These are phyloP conservation scores for Zygosaccharomyces gambellarensis DNA, from an alignment of 805 yeast species.

Conservation along the genomic window DNA sequence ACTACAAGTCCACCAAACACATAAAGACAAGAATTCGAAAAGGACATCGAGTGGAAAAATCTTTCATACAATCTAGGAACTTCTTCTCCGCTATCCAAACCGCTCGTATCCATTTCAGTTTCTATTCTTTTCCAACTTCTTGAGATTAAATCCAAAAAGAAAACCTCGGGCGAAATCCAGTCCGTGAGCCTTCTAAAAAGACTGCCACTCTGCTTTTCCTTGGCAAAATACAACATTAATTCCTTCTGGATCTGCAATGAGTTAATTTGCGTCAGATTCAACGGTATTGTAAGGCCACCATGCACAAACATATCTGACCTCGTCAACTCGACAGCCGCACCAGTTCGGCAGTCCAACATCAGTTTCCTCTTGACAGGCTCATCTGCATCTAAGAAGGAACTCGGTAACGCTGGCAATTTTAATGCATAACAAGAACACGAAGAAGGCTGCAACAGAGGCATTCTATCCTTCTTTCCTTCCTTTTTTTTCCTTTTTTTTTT, in stretches of 20 bases:
- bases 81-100: neutral
- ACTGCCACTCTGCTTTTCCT: conserved; percentile 19
- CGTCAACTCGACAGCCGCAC: conserved; percentile 54
- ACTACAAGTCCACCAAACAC: conserved; percentile 61
- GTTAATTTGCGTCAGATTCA: conserved; percentile 43
- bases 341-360: conserved; percentile 59
- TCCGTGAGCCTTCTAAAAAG: conserved; percentile 28
- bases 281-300: conserved; percentile 64
- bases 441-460: conserved; percentile 64
- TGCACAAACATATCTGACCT: conserved; percentile 58
- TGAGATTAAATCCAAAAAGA: conserved; percentile 54
- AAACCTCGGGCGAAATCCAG: conserved; percentile 59
- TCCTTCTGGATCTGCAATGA: conserved; percentile 38
- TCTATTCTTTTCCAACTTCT: conserved; percentile 51
- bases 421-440: conserved; percentile 56
- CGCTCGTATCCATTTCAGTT: conserved; percentile 13
- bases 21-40: conserved; percentile 47
- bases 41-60: conserved; percentile 55
- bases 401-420: conserved; percentile 33
- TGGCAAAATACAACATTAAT: conserved; percentile 36
- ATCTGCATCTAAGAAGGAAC: conserved; percentile 31
- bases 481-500: neutral
- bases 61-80: conserved; percentile 33
- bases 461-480: conserved; percentile 19
- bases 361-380: conserved; percentile 45